These are phyloP conservation scores for Lentinula aciculospora DNA, from an alignment of 768 basidiomycete species.

Conservation along the genomic window DNA sequence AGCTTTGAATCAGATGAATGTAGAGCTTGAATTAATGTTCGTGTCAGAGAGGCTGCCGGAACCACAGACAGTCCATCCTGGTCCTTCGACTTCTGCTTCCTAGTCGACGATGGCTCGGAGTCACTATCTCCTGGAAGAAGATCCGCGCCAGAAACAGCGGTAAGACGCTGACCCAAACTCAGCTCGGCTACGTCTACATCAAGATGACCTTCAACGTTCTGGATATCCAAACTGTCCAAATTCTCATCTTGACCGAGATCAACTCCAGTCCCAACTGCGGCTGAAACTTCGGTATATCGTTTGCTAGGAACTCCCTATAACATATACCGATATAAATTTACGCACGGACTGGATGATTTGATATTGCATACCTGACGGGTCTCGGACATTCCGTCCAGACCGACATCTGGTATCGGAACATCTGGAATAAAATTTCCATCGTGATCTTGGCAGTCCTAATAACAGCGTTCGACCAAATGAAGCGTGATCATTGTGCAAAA, in stretches of 20 bases:
- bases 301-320: constrained; percentile 44
- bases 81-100: constrained; percentile 25
- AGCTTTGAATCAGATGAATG: constrained; percentile 90
- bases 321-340: not conserved
- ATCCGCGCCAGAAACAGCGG: constrained; percentile 59
- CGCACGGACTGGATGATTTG: not conserved
- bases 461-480: not conserved
- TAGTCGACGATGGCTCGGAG: constrained; percentile 17
- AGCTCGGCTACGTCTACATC: constrained; percentile 87
- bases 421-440: constrained; percentile 48
- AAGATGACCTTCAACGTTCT: constrained; percentile 60
- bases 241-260: constrained; percentile 56
- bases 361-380: constrained; percentile 13
- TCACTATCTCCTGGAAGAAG: constrained; percentile 28
- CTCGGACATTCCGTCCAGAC: constrained; percentile 16
- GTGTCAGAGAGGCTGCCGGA: constrained; percentile 84
- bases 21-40: constrained; percentile 91
- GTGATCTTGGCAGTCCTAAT: constrained; percentile 50
- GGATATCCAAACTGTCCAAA: constrained; percentile 43
- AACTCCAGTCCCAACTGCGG: constrained; percentile 63
- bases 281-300: constrained; percentile 60
- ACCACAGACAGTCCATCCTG: constrained; percentile 34
- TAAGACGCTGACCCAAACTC: constrained; percentile 85
- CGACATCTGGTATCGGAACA: constrained; percentile 37
- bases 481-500: constrained; percentile 1